Conservation (phyloP, 306 rosid genomes). For the Inga oerstediana region DNA sequence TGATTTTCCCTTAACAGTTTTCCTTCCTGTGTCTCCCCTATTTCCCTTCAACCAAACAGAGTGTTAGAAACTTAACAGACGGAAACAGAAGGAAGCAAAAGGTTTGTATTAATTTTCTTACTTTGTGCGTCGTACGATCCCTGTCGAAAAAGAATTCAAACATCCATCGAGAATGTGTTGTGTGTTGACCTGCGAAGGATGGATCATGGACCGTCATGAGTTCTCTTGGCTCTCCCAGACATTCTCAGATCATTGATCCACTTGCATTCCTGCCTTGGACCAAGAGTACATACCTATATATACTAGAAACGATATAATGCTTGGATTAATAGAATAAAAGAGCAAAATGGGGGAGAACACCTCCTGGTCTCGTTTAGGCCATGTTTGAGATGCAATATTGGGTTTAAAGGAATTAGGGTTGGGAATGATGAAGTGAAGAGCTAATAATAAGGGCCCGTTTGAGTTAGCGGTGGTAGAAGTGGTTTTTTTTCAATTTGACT, state of each 20-base stretch:
- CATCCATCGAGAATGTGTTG: background rate
- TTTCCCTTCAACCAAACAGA: background rate
- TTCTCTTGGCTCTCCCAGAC: background rate
- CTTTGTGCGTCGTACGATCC: background rate
- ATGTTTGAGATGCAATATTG: too few relatives aligned
- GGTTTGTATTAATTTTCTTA: background rate
- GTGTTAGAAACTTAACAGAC: background rate
- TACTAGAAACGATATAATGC: background rate
- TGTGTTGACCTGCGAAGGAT: background rate
- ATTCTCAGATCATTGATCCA: too few relatives aligned
- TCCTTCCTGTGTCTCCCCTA: background rate
- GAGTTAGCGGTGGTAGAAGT: too few relatives aligned
- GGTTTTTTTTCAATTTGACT: too few relatives aligned
- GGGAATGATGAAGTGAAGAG: too few relatives aligned
- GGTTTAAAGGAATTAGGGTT: too few relatives aligned
- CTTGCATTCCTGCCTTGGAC: too few relatives aligned
- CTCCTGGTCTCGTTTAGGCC: too few relatives aligned
- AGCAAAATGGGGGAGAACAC: background rate
- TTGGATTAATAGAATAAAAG: background rate
- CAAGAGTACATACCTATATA: too few relatives aligned
- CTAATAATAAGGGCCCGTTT: too few relatives aligned
- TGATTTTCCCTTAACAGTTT: too few relatives aligned
- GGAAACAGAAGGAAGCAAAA: background rate
- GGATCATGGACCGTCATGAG: background rate
- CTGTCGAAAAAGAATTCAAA: background rate